phyloP scores from a whole-genome alignment of 139 green algal genomes.

The Chlamydomonas schloesseri region DNA sequence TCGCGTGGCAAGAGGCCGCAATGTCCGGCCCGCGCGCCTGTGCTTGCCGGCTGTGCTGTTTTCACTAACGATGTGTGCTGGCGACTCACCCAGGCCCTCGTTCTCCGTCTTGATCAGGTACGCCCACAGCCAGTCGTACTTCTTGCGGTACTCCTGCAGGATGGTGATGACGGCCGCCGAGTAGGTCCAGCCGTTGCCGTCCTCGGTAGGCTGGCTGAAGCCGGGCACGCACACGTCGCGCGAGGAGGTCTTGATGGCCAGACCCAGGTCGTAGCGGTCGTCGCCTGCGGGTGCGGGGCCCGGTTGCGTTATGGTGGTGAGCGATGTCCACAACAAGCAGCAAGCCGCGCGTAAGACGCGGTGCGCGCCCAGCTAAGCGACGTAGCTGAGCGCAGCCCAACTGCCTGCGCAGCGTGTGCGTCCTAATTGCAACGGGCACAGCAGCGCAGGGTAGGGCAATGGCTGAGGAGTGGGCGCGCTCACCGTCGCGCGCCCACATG shows the following conservation, averaged over 20 bases:
- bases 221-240: conserved; percentile 84
- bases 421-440: no score
- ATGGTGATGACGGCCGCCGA: conserved; percentile 59
- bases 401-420: no score
- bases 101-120: conserved; percentile 24
- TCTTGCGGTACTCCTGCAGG: conserved; percentile 21
- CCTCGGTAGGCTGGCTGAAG: conserved; percentile 52
- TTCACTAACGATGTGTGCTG: no score
- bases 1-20: no score
- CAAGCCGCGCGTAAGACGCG: no score
- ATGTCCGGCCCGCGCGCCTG: no score
- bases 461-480: no score
- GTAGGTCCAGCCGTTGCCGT: conserved; percentile 82
- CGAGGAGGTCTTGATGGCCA: conserved; percentile 80
- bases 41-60: no score
- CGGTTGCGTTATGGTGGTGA: no score
- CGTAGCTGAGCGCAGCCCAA: no score
- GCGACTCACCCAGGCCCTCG: not conserved
- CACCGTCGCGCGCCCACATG: conserved; percentile 71
- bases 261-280: conserved; percentile 83
- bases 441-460: no score
- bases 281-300: conserved; percentile 52
- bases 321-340: not conserved
- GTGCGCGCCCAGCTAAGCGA: no score
- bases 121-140: conserved; percentile 51